Conservation (phyloP, 495 filamentous ascomycete species). For the Pseudomonodictys pantanalensis region DNA sequence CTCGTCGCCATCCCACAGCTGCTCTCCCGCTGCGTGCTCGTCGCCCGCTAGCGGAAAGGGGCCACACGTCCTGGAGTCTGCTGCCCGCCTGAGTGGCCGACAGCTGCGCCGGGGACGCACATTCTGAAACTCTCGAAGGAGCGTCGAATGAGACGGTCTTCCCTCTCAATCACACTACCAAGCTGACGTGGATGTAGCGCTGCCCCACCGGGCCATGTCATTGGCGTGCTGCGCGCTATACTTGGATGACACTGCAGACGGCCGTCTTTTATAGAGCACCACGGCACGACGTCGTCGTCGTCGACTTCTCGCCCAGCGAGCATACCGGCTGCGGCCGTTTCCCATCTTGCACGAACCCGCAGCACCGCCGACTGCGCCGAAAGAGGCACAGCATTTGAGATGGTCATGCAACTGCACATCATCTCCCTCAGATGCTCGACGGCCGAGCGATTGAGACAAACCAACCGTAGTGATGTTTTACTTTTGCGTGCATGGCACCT, state of each 20-base stretch:
- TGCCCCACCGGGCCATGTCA: background rate
- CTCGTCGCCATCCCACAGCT: too few species aligned
- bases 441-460: too few species aligned
- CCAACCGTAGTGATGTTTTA: too few species aligned
- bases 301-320: background rate
- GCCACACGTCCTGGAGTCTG: background rate
- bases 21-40: too few species aligned
- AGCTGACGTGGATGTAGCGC: slow-evolving; percentile 24
- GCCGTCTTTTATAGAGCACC: slow-evolving; percentile 3
- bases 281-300: background rate
- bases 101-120: background rate
- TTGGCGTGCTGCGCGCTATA: slow-evolving; percentile 11
- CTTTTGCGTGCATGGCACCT: too few species aligned
- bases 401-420: too few species aligned
- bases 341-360: background rate
- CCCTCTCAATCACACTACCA: too few species aligned
- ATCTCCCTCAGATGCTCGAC: too few species aligned
- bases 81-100: slow-evolving; percentile 6
- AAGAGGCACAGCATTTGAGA: too few species aligned
- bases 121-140: slow-evolving; percentile 19
- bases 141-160: slow-evolving; percentile 2
- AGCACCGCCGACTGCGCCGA: background rate
- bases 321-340: too few species aligned
- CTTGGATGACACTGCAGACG: slow-evolving; percentile 8
- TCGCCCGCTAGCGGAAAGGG: too few species aligned